These are phyloP conservation scores for Saksenaea oblongispora DNA, from an alignment of 371 early-diverging fungal species.

Conservation along the genomic window DNA sequence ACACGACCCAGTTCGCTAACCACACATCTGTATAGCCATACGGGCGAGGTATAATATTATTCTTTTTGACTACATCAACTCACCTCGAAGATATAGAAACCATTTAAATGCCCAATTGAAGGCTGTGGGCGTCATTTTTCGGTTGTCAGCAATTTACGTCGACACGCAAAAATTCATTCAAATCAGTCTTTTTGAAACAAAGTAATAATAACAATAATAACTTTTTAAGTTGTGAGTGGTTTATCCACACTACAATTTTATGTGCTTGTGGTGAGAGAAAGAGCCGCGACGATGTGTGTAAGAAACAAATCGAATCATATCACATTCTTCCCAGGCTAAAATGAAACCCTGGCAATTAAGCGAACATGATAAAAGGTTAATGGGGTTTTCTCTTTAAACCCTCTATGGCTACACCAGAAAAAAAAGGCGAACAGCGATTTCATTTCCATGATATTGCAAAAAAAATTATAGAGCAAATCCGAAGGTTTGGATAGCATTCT, in stretches of 20 bases:
- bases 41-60: conserved; percentile 44
- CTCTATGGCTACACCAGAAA: not conserved
- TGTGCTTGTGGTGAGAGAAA: not conserved
- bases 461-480: conserved; percentile 16
- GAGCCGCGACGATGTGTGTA: no score
- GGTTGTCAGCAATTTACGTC: conserved; percentile 41
- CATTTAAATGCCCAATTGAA: conserved; percentile 36
- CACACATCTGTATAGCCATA: conserved; percentile 66
- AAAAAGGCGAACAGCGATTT: conserved; percentile 5
- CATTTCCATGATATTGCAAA: conserved; percentile 25
- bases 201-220: not conserved
- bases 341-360: not conserved
- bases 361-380: no score
- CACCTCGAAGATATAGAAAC: conserved; percentile 28
- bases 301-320: not conserved
- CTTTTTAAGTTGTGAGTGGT: not conserved
- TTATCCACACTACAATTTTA: not conserved
- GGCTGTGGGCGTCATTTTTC: conserved; percentile 46
- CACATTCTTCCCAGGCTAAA: not conserved
- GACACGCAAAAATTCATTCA: conserved; percentile 45
- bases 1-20: conserved; percentile 62
- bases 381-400: no score
- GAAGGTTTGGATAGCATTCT: not conserved
- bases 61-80: no score
- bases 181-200: conserved; percentile 7